Evolutionary conservation across 2,329 filamentous ascomycete species (phyloP).

Genomic region (Sarocladium strictum): DNA sequence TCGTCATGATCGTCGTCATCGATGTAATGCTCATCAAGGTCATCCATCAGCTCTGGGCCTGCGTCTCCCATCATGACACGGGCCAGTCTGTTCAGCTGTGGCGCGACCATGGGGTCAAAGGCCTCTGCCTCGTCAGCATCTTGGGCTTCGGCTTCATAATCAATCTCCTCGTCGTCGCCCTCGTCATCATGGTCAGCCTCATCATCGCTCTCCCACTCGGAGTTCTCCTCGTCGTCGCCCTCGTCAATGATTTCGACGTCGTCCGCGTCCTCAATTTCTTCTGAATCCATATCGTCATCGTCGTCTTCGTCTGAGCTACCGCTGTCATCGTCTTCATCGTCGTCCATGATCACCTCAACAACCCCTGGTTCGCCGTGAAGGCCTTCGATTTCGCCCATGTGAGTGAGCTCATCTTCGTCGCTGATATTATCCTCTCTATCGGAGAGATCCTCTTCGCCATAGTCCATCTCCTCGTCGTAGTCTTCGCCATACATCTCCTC

Average conservation of each 20-base stretch:
- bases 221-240: constrained; percentile 54
- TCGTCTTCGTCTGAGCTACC: constrained; percentile 54
- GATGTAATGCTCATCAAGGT: constrained; percentile 46
- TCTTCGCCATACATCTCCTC: constrained; percentile 93
- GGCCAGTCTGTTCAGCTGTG: constrained; percentile 44
- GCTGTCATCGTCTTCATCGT: constrained; percentile 59
- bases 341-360: constrained; percentile 75
- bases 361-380: constrained; percentile 56
- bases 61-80: constrained; percentile 49
- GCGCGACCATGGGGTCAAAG: constrained; percentile 36
- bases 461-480: constrained; percentile 90
- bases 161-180: constrained; percentile 46
- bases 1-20: constrained; percentile 56
- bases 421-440: constrained; percentile 87
- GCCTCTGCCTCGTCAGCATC: constrained; percentile 45
- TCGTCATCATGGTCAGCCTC: constrained; percentile 50
- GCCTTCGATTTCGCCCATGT: constrained; percentile 81
- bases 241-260: constrained; percentile 57
- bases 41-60: constrained; percentile 38
- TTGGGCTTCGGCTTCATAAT: constrained; percentile 50
- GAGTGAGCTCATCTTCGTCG: constrained; percentile 76
- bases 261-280: constrained; percentile 46
- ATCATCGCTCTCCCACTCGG: constrained; percentile 55
- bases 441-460: constrained; percentile 72
- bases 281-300: constrained; percentile 38